These are phyloP conservation scores for Aspergillus cristatus DNA, from an alignment of 495 filamentous ascomycete genomes.

Conservation along the genomic window DNA sequence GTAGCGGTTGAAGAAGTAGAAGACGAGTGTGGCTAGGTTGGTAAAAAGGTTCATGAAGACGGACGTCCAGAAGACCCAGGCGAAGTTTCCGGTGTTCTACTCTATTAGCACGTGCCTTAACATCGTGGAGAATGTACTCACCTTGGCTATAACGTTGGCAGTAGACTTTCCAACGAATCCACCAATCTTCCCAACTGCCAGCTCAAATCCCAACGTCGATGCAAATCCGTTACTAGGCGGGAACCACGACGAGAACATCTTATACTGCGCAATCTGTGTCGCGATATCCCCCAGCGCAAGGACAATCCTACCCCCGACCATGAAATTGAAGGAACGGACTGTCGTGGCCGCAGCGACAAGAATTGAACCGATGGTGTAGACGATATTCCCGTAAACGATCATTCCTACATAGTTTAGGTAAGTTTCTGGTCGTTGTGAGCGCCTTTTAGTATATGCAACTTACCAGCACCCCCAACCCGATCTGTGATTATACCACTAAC, in stretches of 20 bases:
- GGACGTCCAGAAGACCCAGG: conserved; percentile 37
- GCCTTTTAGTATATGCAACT: background rate
- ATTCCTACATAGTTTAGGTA: conserved; percentile 14
- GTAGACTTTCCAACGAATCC: conserved; percentile 29
- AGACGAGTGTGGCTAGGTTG: conserved; percentile 26
- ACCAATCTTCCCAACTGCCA: conserved; percentile 34
- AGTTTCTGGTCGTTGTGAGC: background rate
- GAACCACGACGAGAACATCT: conserved; percentile 43
- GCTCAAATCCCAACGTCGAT: conserved; percentile 31
- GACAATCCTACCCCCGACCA: conserved; percentile 34
- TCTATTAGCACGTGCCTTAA: background rate
- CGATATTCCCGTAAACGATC: conserved; percentile 37
- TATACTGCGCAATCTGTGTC: conserved; percentile 39
- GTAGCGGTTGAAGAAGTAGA: conserved; percentile 35
- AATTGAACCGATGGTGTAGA: conserved; percentile 38
- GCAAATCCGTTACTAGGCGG: conserved; percentile 37
- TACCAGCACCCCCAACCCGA: conserved; percentile 35
- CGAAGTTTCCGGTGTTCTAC: conserved; percentile 35
- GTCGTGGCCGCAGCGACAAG: conserved; percentile 33
- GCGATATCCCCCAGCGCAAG: conserved; percentile 36
- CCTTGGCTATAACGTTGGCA: conserved; percentile 28
- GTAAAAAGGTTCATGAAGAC: conserved; percentile 43
- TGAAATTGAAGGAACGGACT: conserved; percentile 34
- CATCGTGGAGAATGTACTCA: conserved; percentile 1
- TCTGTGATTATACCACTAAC: conserved; percentile 35